Evolutionary conservation across 1,139 yeast genomes (phyloP).

Genomic region (Spathaspora sp.): DNA sequence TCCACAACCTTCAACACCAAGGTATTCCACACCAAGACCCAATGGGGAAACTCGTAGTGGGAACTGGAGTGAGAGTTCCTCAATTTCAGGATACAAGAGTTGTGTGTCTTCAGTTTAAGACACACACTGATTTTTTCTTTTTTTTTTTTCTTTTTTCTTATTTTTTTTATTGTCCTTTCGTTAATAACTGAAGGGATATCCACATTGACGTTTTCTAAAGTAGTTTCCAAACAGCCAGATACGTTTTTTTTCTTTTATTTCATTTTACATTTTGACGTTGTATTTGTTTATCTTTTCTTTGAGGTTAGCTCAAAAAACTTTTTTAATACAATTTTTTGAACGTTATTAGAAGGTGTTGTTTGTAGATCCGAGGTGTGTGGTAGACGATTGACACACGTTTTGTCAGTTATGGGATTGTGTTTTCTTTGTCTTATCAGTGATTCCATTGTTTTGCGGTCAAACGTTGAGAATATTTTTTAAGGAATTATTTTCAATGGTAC

Average conservation of each 20-base stretch:
- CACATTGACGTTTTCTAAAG: no score
- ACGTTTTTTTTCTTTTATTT: not conserved
- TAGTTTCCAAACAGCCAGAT: no score
- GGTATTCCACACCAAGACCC: not conserved
- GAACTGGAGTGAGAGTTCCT: not conserved
- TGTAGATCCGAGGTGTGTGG: not conserved
- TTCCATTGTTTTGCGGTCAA: not conserved
- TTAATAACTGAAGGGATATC: not conserved
- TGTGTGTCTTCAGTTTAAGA: not conserved
- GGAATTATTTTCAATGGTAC: not conserved
- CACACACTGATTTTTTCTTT: no score
- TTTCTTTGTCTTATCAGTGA: not conserved
- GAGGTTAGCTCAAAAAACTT: not conserved
- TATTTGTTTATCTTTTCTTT: no score
- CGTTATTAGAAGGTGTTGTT: not conserved
- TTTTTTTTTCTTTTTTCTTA: not conserved
- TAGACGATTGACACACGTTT: not conserved
- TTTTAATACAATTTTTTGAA: not conserved
- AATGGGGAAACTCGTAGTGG: not conserved
- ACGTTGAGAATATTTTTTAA: not conserved
- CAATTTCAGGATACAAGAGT: slow-evolving; percentile 1
- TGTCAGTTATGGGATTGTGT: not conserved
- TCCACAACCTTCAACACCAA: not conserved
- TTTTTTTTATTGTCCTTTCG: not conserved
- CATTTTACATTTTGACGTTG: no score